Base-by-base conservation (phyloP, 352 stramenopile genomes). In the Pythium diclinum region DNA sequence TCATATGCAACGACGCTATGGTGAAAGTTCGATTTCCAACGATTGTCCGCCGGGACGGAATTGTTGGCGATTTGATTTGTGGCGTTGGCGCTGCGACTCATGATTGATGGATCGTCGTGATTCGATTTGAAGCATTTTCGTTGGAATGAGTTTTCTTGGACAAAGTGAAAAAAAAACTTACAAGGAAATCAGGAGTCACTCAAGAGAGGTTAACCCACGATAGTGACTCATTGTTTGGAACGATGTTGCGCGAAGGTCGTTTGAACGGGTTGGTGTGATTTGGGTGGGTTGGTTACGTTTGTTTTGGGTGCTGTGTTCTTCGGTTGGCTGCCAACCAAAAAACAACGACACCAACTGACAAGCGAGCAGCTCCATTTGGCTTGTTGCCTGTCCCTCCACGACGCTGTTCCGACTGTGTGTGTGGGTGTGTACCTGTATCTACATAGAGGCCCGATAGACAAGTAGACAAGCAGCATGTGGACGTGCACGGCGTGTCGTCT, bases 401-500 rank as follows among this genome's bases (percentile, higher is more conserved):
- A 42, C 36, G 36, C 36, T 16, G 36, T 14, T 6, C 16, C 1
- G 33, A 28, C 25, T 28, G 33, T 38, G 33, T 8, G 32, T 13
- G 33, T 13, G 33, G 1, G 36, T 19, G 36, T 42, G 36, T 42
- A 5, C 16, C 4, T 42, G 10, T n/a, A 42, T 42, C 36, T 42
- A 42, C 36, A 14, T 42, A 17, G 36, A 42, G 36, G 2, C 36
- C 10, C 36, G 16, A 42, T 16, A 16, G 36, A 17, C 36, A 42
- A 44, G 33, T 5, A 11, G 21, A 21, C 7, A 30, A 17, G 33
- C 19, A 58, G 36, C 8, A 95, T 94, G 87, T 80, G 78, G 65
- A 95, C 85, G 58, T 95, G 87, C 57, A 94, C 83, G 38, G 87
- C 87, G 25, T 95, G 87, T 70, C 77, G 82, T 44, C 69, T 91